Evolutionary conservation across 768 basidiomycete species (phyloP).

Genomic region (Lentinula detonsa): DNA sequence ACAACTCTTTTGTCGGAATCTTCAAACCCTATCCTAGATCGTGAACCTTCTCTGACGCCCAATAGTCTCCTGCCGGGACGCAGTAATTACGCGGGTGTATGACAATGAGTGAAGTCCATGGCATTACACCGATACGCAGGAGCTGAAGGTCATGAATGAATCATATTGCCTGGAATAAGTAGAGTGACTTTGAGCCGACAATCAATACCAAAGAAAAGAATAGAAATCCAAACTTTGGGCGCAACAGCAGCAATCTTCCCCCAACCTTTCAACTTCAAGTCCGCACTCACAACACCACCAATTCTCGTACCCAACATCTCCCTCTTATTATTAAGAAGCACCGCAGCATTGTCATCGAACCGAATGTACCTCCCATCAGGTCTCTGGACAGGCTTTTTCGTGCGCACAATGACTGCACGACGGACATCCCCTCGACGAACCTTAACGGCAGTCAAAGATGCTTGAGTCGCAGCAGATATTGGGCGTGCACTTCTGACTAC

Average conservation of each 20-base stretch:
- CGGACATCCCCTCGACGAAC: constrained; percentile 91
- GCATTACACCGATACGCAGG: too few relatives aligned
- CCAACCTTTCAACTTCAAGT: constrained; percentile 89
- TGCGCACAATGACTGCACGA: constrained; percentile 93
- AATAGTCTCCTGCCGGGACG: too few relatives aligned
- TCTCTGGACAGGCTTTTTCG: constrained; percentile 77
- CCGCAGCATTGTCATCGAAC: constrained; percentile 96
- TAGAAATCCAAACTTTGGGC: constrained; percentile 56
- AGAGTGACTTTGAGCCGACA: not conserved
- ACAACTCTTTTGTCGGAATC: too few relatives aligned
- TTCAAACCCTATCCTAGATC: too few relatives aligned
- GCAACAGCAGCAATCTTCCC: constrained; percentile 89
- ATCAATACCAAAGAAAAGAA: not conserved
- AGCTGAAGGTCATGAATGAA: not conserved
- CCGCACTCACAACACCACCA: constrained; percentile 88
- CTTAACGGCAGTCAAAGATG: constrained; percentile 78
- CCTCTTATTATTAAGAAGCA: constrained; percentile 90
- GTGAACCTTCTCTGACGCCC: too few relatives aligned
- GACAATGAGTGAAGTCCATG: too few relatives aligned
- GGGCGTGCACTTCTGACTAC: constrained; percentile 91
- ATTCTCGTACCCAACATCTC: constrained; percentile 96
- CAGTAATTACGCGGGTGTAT: too few relatives aligned
- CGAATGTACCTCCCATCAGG: constrained; percentile 84
- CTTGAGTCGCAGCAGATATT: constrained; percentile 56
- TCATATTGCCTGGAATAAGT: not conserved